Evolutionary conservation across 331 rosid species (phyloP).

Genomic region (Spiraea crenata): DNA sequence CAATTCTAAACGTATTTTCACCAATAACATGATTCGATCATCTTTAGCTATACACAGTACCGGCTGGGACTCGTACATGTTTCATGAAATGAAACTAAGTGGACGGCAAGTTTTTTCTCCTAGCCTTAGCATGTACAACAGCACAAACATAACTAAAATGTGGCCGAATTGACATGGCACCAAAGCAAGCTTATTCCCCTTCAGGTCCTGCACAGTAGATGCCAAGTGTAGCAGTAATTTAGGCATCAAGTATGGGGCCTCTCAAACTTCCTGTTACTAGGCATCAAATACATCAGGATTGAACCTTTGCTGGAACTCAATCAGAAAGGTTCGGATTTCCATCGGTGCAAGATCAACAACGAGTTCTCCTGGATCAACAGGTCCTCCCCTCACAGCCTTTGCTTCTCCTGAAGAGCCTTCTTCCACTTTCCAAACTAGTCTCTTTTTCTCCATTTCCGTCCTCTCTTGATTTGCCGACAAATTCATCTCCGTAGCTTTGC

Average conservation of each 20-base stretch:
- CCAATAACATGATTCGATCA: too few species aligned
- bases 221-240: neutral
- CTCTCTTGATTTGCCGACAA: constrained; percentile 90
- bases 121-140: neutral
- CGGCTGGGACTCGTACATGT: too few species aligned
- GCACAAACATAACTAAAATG: neutral
- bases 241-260: neutral
- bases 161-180: neutral
- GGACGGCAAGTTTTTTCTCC: too few species aligned
- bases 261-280: neutral
- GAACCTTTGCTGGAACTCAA: constrained; percentile 24
- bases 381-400: constrained; percentile 63
- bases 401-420: constrained; percentile 40
- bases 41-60: too few species aligned
- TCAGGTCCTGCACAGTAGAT: neutral
- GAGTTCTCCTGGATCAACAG: constrained; percentile 42
- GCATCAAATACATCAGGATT: constrained; percentile 32
- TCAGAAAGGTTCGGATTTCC: constrained; percentile 57
- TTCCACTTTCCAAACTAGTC: constrained; percentile 57
- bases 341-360: constrained; percentile 47
- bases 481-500: constrained; percentile 66
- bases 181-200: too few species aligned
- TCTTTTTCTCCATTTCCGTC: constrained; percentile 74
- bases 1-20: too few species aligned
- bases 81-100: too few species aligned